These are phyloP conservation scores for Plantago elongata DNA, from an alignment of 257 asterid species.

Conservation along the genomic window DNA sequence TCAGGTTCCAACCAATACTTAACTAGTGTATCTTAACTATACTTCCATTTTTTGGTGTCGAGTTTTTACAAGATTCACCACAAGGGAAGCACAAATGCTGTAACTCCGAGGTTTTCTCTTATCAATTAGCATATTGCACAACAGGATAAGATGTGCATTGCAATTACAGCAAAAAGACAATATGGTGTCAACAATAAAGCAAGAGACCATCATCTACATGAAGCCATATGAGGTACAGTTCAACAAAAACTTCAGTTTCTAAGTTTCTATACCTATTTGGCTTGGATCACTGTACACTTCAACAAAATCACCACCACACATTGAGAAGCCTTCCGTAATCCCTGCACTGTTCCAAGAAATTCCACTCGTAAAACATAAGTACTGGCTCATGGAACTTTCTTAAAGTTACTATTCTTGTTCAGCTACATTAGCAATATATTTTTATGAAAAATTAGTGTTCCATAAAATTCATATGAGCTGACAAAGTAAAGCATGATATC, in stretches of 20 bases:
- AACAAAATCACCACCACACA: conserved; percentile 98
- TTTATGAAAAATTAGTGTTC: neutral
- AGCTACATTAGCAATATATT: conserved; percentile 4
- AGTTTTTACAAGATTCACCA: too few relatives aligned
- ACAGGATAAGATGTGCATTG: too few relatives aligned
- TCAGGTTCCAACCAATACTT: conserved; percentile 8
- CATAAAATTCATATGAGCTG: neutral
- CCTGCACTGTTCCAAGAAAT: conserved; percentile 81
- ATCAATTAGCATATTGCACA: too few relatives aligned
- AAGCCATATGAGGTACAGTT: neutral
- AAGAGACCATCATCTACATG: neutral
- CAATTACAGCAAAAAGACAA: too few relatives aligned
- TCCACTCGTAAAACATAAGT: neutral
- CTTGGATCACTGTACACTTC: conserved; percentile 88
- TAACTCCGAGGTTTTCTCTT: too few relatives aligned
- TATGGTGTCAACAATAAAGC: too few relatives aligned
- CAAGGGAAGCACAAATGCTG: too few relatives aligned
- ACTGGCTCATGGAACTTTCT: conserved; percentile 10
- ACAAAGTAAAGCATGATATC: too few relatives aligned
- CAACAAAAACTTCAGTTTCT: conserved; percentile 11
- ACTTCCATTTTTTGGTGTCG: too few relatives aligned
- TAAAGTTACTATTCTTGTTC: conserved; percentile 10
- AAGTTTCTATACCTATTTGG: conserved; percentile 60
- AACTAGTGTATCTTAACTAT: neutral
- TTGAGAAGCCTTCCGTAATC: conserved; percentile 91